A percentile compares a stretch with the other conserved stretches of the same genome.
Evolutionary conservation across 192 early-diverging fungal genomes (phyloP).

Genomic region (Glomus cerebriforme): DNA sequence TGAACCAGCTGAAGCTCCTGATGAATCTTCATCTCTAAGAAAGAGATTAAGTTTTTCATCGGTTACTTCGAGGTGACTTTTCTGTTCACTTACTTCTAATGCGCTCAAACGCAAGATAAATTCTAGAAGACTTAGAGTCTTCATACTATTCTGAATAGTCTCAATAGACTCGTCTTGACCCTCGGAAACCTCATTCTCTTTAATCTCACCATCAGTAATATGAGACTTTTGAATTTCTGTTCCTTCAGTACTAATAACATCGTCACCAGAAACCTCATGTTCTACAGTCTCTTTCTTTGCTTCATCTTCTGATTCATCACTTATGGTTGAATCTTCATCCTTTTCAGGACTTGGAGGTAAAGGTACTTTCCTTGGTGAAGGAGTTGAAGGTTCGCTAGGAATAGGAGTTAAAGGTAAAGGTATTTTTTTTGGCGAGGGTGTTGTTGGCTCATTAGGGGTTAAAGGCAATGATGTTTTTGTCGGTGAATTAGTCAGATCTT

Average conservation of each 20-base stretch:
- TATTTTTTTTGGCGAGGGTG: conserved; percentile 3
- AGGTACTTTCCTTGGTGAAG: conserved; percentile 20
- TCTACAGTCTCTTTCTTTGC: background rate
- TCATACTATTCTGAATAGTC: conserved; percentile 16
- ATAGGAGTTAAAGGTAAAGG: conserved; percentile 4
- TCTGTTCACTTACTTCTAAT: conserved; percentile 66
- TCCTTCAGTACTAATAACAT: background rate
- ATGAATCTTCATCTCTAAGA: conserved; percentile 43
- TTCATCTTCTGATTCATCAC: background rate
- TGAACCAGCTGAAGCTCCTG: conserved; percentile 8
- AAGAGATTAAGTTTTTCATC: conserved; percentile 72
- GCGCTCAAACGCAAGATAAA: conserved; percentile 62
- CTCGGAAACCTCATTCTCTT: background rate
- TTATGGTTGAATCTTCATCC: background rate
- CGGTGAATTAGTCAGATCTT: background rate
- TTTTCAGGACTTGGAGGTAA: conserved; percentile 23
- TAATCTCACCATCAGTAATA: background rate
- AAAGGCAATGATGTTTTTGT: background rate
- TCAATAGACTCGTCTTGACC: background rate
- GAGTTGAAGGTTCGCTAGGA: background rate
- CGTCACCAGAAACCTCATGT: background rate
- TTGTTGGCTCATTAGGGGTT: background rate
- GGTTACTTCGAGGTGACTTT: conserved; percentile 59
- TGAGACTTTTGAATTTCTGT: background rate
- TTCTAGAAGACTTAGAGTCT: conserved; percentile 63